Evolutionary conservation across 2,329 filamentous ascomycete genomes (phyloP).

Genomic region (Claviceps digitariae): DNA sequence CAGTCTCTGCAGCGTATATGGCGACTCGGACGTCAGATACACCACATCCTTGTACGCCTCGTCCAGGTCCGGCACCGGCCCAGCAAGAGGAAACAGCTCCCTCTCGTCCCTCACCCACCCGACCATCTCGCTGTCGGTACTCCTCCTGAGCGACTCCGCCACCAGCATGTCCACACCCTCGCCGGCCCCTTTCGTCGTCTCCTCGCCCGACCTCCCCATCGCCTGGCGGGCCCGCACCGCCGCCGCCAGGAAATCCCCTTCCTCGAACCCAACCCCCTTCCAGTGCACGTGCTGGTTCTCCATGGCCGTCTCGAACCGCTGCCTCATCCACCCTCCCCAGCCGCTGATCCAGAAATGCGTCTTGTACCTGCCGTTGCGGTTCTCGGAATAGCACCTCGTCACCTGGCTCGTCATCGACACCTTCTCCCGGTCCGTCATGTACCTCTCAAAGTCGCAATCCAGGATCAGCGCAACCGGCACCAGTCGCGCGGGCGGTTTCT

Average conservation of each 20-base stretch:
- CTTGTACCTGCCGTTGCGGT: conserved; percentile 53
- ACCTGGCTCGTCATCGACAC: conserved; percentile 75
- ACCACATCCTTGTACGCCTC: conserved; percentile 42
- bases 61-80: conserved; percentile 18
- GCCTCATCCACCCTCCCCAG: conserved; percentile 61
- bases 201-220: conserved; percentile 38
- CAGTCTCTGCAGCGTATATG: conserved; percentile 66
- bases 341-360: conserved; percentile 65
- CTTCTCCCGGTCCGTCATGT: conserved; percentile 79
- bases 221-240: conserved; percentile 49
- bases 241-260: conserved; percentile 60
- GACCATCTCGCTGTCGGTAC: conserved; percentile 15
- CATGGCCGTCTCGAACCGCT: conserved; percentile 68
- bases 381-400: conserved; percentile 81
- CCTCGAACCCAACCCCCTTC: conserved; percentile 62
- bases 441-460: conserved; percentile 82
- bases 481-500: conserved; percentile 30
- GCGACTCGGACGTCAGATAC: conserved; percentile 87
- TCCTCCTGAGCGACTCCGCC: conserved; percentile 40
- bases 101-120: conserved; percentile 19
- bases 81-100: conserved; percentile 20
- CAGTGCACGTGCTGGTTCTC: conserved; percentile 59
- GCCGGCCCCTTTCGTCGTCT: conserved; percentile 30
- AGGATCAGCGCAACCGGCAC: conserved; percentile 71
- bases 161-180: conserved; percentile 21